These are phyloP conservation scores for Moesziomyces sp. DNA, from an alignment of 1,284 basidiomycete genomes.

Conservation along the genomic window DNA sequence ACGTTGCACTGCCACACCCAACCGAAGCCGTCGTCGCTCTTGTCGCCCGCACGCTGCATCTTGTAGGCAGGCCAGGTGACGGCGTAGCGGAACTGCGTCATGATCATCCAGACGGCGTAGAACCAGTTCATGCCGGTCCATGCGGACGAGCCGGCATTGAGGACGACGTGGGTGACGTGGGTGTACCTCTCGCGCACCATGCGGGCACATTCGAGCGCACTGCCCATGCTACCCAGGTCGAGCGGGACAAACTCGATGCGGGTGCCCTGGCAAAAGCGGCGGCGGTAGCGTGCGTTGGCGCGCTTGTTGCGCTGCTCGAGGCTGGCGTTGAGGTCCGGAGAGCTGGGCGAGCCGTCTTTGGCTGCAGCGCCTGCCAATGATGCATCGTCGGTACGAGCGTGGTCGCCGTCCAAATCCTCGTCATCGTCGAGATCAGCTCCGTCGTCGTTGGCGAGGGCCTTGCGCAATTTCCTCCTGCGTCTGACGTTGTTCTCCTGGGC, in stretches of 20 bases:
- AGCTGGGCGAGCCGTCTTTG: neutral
- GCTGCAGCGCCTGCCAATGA: neutral
- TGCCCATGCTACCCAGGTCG: slow-evolving; percentile 65
- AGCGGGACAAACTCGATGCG: slow-evolving; percentile 64
- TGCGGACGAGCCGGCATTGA: slow-evolving; percentile 66
- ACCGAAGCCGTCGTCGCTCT: slow-evolving; percentile 63
- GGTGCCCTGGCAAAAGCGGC: slow-evolving; percentile 59
- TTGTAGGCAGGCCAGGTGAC: slow-evolving; percentile 67
- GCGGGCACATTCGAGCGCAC: slow-evolving; percentile 60
- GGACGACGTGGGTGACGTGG: slow-evolving; percentile 66
- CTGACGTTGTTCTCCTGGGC: slow-evolving; percentile 46
- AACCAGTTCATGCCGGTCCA: slow-evolving; percentile 66
- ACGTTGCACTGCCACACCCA: slow-evolving; percentile 68
- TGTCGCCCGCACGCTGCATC: slow-evolving; percentile 62
- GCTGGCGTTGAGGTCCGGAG: slow-evolving; percentile 34
- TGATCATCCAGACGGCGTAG: slow-evolving; percentile 57
- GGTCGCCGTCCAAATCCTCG: slow-evolving; percentile 5
- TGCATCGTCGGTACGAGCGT: slow-evolving; percentile 5
- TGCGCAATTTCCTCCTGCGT: slow-evolving; percentile 42
- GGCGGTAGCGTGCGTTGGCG: slow-evolving; percentile 58
- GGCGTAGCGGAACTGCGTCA: slow-evolving; percentile 61
- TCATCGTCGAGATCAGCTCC: slow-evolving; percentile 14
- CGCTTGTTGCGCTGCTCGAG: slow-evolving; percentile 48
- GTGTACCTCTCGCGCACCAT: slow-evolving; percentile 55
- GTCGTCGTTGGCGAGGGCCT: slow-evolving; percentile 34